phyloP scores from a whole-genome alignment of 2,329 filamentous ascomycete genomes.

The Zymoseptoria crescenta region DNA sequence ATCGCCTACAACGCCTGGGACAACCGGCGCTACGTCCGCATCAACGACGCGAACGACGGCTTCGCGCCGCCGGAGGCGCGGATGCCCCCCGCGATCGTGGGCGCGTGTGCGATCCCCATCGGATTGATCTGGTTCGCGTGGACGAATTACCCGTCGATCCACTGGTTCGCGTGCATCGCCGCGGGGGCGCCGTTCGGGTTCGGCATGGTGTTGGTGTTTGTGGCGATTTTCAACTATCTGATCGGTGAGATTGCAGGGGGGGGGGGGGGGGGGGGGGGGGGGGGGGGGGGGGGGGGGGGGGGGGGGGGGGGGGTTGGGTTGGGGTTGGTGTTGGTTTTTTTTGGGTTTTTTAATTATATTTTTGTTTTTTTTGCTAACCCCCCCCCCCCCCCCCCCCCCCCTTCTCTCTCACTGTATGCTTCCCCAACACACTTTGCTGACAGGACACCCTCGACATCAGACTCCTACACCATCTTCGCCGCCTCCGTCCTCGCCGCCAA shows the following conservation, averaged over 20 bases:
- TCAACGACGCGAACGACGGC: conserved; percentile 42
- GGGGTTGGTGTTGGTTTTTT: too few species aligned
- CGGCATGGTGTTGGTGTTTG: conserved; percentile 58
- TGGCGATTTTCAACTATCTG: conserved; percentile 59
- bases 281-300: too few species aligned
- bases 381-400: too few species aligned
- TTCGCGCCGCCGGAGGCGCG: conserved; percentile 60
- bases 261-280: too few species aligned
- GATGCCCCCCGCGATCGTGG: conserved; percentile 54
- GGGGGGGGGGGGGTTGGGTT: too few species aligned
- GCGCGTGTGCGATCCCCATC: conserved; percentile 53
- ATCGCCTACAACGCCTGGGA: conserved; percentile 47
- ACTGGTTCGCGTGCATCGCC: conserved; percentile 48
- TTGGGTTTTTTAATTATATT: too few species aligned
- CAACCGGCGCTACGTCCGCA: conserved; percentile 47
- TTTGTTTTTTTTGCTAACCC: too few species aligned
- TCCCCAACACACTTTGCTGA: too few species aligned
- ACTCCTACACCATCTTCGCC: conserved; percentile 59
- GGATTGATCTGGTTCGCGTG: conserved; percentile 63
- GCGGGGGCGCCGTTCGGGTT: conserved; percentile 49
- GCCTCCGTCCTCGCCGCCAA: conserved; percentile 64
- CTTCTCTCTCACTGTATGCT: too few species aligned
- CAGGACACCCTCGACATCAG: too few species aligned
- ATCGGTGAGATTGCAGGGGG: too few species aligned
- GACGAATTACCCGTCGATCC: conserved; percentile 51